A percentile compares a stretch with the other conserved stretches of the same genome.
Conservation (phyloP, 2,329 filamentous ascomycete genomes). For the Aspergillus sp. region DNA sequence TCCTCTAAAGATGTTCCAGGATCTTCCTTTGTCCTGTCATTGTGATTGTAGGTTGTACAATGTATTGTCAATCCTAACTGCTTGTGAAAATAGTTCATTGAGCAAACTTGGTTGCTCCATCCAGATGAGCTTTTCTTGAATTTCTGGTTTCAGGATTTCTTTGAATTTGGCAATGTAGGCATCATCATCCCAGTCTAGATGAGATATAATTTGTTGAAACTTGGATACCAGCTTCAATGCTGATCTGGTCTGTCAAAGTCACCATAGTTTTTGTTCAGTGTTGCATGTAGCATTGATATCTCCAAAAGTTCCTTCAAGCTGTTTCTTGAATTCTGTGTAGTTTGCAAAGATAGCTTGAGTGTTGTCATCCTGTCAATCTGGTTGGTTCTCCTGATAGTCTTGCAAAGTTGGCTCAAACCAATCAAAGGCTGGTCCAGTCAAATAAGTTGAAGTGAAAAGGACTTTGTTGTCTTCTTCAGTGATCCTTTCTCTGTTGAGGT, state of each 20-base stretch:
- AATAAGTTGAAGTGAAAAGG: background rate
- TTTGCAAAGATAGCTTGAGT: no score
- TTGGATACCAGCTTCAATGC: conserved; percentile 1
- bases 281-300: conserved; percentile 1
- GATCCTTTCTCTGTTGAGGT: background rate
- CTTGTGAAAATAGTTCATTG: background rate
- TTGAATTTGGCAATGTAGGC: conserved; percentile 1
- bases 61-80: conserved; percentile 1
- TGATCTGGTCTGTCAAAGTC: background rate
- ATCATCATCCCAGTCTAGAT: conserved; percentile 3
- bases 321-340: no score
- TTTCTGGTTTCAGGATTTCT: conserved; percentile 1
- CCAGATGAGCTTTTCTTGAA: conserved; percentile 5
- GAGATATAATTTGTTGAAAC: conserved; percentile 3
- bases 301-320: conserved; percentile 1
- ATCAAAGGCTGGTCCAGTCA: background rate
- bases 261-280: background rate
- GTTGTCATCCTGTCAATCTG: background rate
- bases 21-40: background rate
- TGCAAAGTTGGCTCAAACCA: background rate
- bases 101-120: background rate
- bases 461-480: background rate
- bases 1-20: background rate
- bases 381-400: background rate
- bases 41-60: conserved; percentile 1